phyloP scores from a whole-genome alignment of 2,329 filamentous ascomycete genomes.

The Canariomyces notabilis region DNA sequence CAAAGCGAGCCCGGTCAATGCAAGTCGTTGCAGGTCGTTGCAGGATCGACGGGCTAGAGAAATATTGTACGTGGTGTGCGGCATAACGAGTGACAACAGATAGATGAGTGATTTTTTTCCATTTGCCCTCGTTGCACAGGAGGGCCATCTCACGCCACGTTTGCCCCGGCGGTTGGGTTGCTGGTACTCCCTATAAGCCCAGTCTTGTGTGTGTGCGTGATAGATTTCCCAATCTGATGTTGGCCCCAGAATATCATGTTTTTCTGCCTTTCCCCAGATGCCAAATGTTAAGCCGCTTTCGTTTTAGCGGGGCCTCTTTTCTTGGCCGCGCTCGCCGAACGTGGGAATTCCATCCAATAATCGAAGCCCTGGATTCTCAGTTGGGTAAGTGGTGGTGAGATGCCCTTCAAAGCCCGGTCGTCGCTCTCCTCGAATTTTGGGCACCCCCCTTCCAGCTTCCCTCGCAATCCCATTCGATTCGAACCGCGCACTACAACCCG shows the following conservation, averaged over 20 bases:
- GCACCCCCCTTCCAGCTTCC: not conserved
- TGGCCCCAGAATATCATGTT: conserved; percentile 1
- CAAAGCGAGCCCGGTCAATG: not conserved
- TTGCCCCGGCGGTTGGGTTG: not conserved
- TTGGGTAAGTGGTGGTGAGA: conserved; percentile 11
- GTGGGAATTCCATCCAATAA: conserved; percentile 9
- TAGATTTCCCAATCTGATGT: conserved; percentile 12
- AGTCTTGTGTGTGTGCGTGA: conserved; percentile 6
- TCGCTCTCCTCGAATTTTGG: not conserved
- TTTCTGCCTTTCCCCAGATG: not conserved
- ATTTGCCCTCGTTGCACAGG: not conserved
- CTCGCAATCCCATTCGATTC: not conserved
- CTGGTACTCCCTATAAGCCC: not conserved
- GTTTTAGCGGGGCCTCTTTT: not conserved
- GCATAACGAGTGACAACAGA: not conserved
- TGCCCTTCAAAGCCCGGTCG: not conserved
- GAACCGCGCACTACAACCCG: not conserved
- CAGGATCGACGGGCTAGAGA: conserved; percentile 8
- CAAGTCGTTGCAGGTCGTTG: not conserved
- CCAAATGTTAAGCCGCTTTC: too few species aligned
- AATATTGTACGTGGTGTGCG: conserved; percentile 1
- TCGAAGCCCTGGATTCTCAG: conserved; percentile 1
- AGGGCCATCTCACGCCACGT: not conserved
- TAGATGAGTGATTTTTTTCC: conserved; percentile 16
- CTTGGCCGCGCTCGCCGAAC: not conserved